Evolutionary conservation across 1,139 yeast species (phyloP).

Genomic region (Yamadazyma dendronema): DNA sequence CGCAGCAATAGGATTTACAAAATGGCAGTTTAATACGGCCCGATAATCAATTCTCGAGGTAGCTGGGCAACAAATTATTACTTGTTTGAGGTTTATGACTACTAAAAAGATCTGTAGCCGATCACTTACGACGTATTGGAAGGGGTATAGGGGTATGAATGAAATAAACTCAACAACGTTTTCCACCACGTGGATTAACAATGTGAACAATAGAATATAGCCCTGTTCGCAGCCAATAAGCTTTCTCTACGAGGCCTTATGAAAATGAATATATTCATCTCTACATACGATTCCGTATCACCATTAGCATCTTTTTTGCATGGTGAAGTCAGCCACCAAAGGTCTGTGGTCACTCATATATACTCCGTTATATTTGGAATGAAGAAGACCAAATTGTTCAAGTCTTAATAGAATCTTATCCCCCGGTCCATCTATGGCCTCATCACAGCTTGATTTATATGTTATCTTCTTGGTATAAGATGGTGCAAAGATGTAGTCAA

Average conservation of each 20-base stretch:
- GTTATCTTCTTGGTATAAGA: constrained; percentile 24
- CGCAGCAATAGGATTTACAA: background rate
- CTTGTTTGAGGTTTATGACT: too few relatives aligned
- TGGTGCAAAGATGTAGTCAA: constrained; percentile 53
- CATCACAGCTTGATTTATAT: constrained; percentile 19
- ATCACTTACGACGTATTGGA: too few relatives aligned
- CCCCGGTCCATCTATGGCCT: constrained; percentile 7
- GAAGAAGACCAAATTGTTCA: constrained; percentile 43
- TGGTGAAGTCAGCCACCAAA: constrained; percentile 41
- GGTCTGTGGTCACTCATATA: constrained; percentile 59
- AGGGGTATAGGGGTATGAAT: background rate
- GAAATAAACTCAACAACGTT: background rate
- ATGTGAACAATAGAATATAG: background rate
- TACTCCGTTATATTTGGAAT: constrained; percentile 41
- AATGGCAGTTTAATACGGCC: too few relatives aligned
- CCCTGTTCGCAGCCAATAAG: background rate
- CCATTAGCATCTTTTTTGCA: constrained; percentile 1
- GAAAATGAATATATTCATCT: too few relatives aligned
- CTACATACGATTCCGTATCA: background rate
- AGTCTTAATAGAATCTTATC: constrained; percentile 22
- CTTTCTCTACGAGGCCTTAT: too few relatives aligned
- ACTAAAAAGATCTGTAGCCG: too few relatives aligned
- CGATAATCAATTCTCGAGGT: too few relatives aligned
- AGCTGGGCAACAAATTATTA: too few relatives aligned
- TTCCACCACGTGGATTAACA: background rate